Conservation (phyloP, 768 basidiomycete genomes). For the Termitomyces heimii region DNA sequence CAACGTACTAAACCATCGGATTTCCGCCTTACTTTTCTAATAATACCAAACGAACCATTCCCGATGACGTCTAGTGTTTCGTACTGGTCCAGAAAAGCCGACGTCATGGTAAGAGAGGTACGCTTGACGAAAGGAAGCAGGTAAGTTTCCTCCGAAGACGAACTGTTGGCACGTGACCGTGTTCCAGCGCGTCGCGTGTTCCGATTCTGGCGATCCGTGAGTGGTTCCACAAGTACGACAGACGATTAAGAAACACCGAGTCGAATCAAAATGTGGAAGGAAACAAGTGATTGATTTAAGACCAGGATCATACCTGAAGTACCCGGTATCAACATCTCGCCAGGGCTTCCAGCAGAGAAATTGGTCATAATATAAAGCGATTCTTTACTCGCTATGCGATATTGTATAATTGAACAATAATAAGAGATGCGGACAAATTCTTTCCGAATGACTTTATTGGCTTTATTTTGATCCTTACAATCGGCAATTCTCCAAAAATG, state of each 20-base stretch:
- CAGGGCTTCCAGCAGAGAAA: not conserved
- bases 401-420: too few relatives aligned
- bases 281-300: not conserved
- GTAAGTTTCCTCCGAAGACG: not conserved
- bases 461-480: not conserved
- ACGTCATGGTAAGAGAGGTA: slow-evolving; percentile 7
- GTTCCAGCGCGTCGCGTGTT: slow-evolving; percentile 5
- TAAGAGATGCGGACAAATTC: not conserved
- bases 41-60: slow-evolving; percentile 96
- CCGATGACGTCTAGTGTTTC: slow-evolving; percentile 90
- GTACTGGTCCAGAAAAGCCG: slow-evolving; percentile 67
- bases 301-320: not conserved
- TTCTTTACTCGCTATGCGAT: not conserved
- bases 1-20: slow-evolving; percentile 71
- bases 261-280: too few relatives aligned
- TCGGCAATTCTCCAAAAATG: not conserved
- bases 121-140: not conserved
- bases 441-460: not conserved
- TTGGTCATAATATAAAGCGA: not conserved
- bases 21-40: slow-evolving; percentile 87
- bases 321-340: not conserved
- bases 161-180: slow-evolving; percentile 11
- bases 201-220: not conserved
- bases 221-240: too few relatives aligned
- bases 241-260: too few relatives aligned